Evolutionary conservation across 257 asterid species (phyloP).

Genomic region (Solanum dulcamara): DNA sequence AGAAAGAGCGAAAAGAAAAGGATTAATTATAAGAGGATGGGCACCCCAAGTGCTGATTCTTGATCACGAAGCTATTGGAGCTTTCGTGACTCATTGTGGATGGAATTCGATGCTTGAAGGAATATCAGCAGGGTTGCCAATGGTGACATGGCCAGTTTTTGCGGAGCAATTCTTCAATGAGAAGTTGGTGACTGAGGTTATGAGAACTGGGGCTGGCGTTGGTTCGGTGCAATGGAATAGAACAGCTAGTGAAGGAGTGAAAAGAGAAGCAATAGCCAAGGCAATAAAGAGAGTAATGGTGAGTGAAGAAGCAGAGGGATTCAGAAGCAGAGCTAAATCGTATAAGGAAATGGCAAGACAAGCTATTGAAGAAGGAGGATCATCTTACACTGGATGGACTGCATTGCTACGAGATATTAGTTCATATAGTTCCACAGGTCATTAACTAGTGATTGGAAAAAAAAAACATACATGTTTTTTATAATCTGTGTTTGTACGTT

Average conservation of each 20-base stretch:
- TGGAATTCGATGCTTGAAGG: constrained; percentile 31
- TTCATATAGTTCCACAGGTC: neutral
- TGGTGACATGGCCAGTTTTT: constrained; percentile 37
- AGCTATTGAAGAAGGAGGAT: constrained; percentile 40
- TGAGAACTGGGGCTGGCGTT: constrained; percentile 24
- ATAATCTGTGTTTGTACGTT: neutral
- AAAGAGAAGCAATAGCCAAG: constrained; percentile 19
- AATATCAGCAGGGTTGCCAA: constrained; percentile 25
- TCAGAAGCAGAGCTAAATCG: constrained; percentile 16
- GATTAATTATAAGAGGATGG: constrained; percentile 22
- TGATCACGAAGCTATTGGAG: constrained; percentile 23
- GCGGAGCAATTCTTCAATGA: constrained; percentile 12
- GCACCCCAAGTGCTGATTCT: constrained; percentile 15
- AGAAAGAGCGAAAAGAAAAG: constrained; percentile 3
- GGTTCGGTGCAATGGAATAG: constrained; percentile 26
- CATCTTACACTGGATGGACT: constrained; percentile 36
- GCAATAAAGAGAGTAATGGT: constrained; percentile 25
- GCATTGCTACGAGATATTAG: constrained; percentile 28
- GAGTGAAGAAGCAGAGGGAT: constrained; percentile 26
- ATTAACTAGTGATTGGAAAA: neutral
- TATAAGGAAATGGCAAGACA: constrained; percentile 23
- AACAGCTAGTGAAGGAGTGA: constrained; percentile 20
- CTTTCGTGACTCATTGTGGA: constrained; percentile 39
- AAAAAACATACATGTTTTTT: neutral
- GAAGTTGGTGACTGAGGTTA: constrained; percentile 13